These are phyloP conservation scores for Papilionanthe hybrid DNA, from an alignment of 116 monocot species.

Conservation along the genomic window DNA sequence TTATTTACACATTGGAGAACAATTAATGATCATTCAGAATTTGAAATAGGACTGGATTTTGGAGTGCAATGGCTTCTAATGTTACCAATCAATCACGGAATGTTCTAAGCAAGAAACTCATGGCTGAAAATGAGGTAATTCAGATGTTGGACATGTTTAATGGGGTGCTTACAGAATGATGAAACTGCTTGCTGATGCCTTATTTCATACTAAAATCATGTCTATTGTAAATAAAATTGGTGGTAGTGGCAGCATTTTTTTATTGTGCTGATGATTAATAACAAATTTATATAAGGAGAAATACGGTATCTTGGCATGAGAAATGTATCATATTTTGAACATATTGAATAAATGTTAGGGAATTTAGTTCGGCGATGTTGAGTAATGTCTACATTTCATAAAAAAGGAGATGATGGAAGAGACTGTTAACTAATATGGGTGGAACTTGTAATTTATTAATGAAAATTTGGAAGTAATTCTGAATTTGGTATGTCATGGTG, in stretches of 20 bases:
- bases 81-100: constrained; percentile 82
- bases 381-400: neutral
- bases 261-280: neutral
- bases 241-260: neutral
- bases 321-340: neutral
- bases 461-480: too few relatives aligned
- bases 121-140: constrained; percentile 79
- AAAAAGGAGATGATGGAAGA: too few relatives aligned
- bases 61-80: constrained; percentile 99
- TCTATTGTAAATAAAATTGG: neutral
- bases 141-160: constrained; percentile 2
- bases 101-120: constrained; percentile 92
- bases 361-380: neutral
- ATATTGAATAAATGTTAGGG: neutral
- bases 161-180: neutral
- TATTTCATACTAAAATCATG: neutral
- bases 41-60: constrained; percentile 75
- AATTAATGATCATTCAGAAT: neutral
- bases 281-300: neutral
- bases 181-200: neutral
- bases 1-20: neutral
- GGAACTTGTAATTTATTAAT: too few relatives aligned
- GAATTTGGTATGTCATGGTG: too few relatives aligned
- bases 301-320: neutral
- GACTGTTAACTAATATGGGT: too few relatives aligned